Conservation (phyloP, 768 basidiomycete species). For the Auriscalpium vulgare region DNA sequence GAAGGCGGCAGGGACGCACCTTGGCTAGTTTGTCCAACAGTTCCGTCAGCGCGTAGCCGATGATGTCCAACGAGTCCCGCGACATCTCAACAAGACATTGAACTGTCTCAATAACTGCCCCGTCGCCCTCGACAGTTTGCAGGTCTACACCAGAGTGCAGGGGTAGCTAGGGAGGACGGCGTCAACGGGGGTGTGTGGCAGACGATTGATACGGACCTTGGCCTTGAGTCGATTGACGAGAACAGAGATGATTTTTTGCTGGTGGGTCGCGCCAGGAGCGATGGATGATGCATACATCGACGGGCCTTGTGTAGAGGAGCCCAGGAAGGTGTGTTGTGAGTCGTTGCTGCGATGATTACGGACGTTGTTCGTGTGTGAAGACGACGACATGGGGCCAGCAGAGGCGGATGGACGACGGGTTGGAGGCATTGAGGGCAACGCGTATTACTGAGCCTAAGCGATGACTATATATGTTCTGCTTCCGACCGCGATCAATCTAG, state of each 20-base stretch:
- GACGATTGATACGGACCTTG: conserved; percentile 42
- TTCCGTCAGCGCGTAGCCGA: conserved; percentile 70
- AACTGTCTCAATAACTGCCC: conserved; percentile 66
- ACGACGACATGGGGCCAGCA: conserved; percentile 29
- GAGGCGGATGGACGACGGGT: conserved; percentile 58
- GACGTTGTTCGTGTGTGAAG: conserved; percentile 27
- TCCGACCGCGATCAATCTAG: not conserved
- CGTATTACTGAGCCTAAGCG: not conserved
- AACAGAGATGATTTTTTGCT: conserved; percentile 76
- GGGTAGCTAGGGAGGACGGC: conserved; percentile 51
- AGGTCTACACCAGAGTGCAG: conserved; percentile 73
- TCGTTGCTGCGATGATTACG: conserved; percentile 59
- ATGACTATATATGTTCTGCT: not conserved
- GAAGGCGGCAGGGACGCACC: conserved; percentile 32
- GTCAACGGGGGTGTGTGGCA: not conserved
- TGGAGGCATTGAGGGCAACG: conserved; percentile 28
- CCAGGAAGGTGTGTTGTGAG: conserved; percentile 27
- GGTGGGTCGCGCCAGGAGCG: conserved; percentile 38
- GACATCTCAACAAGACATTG: conserved; percentile 77
- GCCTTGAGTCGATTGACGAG: conserved; percentile 74
- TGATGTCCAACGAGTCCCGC: conserved; percentile 68
- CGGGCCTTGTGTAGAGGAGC: conserved; percentile 12
- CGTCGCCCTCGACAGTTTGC: conserved; percentile 67
- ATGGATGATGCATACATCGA: conserved; percentile 28
- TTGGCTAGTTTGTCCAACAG: conserved; percentile 71